These are phyloP conservation scores for Pulveroboletus sp. DNA, from an alignment of 768 basidiomycete species.

Conservation along the genomic window DNA sequence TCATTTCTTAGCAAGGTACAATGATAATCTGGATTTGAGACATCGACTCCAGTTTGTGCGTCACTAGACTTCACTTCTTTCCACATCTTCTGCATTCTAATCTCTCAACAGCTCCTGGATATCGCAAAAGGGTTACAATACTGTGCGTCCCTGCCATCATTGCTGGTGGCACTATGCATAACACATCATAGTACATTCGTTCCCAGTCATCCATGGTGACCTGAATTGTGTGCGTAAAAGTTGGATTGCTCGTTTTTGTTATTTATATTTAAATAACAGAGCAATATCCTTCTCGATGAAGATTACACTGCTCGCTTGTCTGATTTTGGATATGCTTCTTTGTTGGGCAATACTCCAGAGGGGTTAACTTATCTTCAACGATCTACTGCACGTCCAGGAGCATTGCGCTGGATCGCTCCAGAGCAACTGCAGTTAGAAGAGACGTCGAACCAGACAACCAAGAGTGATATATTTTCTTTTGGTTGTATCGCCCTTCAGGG, in stretches of 20 bases:
- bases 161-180: neutral
- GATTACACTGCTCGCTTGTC: conserved; percentile 35
- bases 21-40: neutral
- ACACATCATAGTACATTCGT: neutral
- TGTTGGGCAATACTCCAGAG: conserved; percentile 6
- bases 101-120: neutral
- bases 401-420: conserved; percentile 44
- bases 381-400: too few relatives aligned
- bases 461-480: conserved; percentile 19
- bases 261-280: conserved; percentile 6
- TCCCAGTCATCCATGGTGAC: conserved; percentile 1
- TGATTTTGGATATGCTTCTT: conserved; percentile 51
- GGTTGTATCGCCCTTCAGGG: conserved; percentile 30
- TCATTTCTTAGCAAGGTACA: neutral
- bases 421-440: conserved; percentile 30
- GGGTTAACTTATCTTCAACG: conserved; percentile 2
- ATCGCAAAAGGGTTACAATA: neutral
- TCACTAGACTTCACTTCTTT: neutral
- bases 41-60: neutral
- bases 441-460: neutral
- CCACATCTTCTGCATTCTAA: neutral
- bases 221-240: neutral
- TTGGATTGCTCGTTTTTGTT: neutral
- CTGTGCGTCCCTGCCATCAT: neutral
- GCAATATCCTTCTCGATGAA: conserved; percentile 14